phyloP scores from a whole-genome alignment of 768 basidiomycete species.

The Leccinellum luteum region DNA sequence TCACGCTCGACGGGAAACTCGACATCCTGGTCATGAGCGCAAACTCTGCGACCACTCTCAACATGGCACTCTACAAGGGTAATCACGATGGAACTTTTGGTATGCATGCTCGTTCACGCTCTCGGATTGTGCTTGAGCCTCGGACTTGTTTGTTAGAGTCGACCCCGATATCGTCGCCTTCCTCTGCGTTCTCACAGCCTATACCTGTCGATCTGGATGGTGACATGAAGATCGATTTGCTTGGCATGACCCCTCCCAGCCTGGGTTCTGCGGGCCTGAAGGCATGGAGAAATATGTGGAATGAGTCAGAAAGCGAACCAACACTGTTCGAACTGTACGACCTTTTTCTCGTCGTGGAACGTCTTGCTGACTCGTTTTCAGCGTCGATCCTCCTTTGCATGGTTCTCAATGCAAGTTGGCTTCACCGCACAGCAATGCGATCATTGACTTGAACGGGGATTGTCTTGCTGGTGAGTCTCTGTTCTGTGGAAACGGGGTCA shows the following conservation, averaged over 20 bases:
- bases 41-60: constrained; percentile 48
- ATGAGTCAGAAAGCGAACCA: constrained; percentile 48
- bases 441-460: constrained; percentile 93
- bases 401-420: constrained; percentile 72
- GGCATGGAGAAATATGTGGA: constrained; percentile 83
- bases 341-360: not conserved
- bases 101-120: constrained; percentile 32
- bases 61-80: constrained; percentile 71
- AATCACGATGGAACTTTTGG: constrained; percentile 62
- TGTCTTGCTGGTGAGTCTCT: constrained; percentile 73
- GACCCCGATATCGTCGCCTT: constrained; percentile 49
- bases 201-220: constrained; percentile 86
- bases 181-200: constrained; percentile 75
- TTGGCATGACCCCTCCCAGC: constrained; percentile 58
- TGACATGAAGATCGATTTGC: constrained; percentile 84
- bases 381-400: constrained; percentile 57
- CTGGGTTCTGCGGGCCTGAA: constrained; percentile 41
- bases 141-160: constrained; percentile 6
- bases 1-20: constrained; percentile 86
- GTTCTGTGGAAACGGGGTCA: not conserved
- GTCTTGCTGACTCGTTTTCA: constrained; percentile 27
- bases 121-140: not conserved
- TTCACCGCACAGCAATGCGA: constrained; percentile 91
- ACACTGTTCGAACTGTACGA: constrained; percentile 69
- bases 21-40: constrained; percentile 88